These are phyloP conservation scores for Coemansia asiatica DNA, from an alignment of 192 early-diverging fungal species.

Conservation along the genomic window DNA sequence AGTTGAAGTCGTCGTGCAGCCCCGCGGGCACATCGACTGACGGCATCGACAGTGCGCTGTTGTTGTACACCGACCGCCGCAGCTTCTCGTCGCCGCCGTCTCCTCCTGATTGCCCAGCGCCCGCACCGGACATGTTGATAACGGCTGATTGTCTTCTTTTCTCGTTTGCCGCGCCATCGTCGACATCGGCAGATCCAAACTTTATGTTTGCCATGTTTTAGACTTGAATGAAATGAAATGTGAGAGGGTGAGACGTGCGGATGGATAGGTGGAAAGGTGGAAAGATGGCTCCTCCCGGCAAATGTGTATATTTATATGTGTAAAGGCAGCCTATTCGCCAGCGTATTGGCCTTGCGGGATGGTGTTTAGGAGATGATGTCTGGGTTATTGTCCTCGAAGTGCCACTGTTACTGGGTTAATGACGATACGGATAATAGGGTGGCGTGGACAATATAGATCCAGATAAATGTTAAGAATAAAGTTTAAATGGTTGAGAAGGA, in stretches of 20 bases:
- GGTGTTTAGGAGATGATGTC: background rate
- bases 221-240: background rate
- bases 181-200: constrained; percentile 12
- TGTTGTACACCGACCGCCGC: constrained; percentile 18
- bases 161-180: constrained; percentile 11
- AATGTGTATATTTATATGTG: too few species aligned
- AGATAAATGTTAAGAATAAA: background rate
- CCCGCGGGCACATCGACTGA: constrained; percentile 32
- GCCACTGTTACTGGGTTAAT: background rate
- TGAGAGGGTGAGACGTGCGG: background rate
- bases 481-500: background rate
- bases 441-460: background rate
- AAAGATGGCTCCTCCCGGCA: too few species aligned
- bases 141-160: constrained; percentile 21
- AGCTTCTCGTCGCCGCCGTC: constrained; percentile 3
- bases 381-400: background rate
- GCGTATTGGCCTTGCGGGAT: background rate
- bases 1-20: constrained; percentile 54
- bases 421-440: background rate
- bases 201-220: constrained; percentile 33
- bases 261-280: too few species aligned
- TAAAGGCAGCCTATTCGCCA: background rate
- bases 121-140: constrained; percentile 40
- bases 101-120: constrained; percentile 6
- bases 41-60: constrained; percentile 40